phyloP scores from a whole-genome alignment of 2,329 filamentous ascomycete species.

The Alternaria gansuensis region DNA sequence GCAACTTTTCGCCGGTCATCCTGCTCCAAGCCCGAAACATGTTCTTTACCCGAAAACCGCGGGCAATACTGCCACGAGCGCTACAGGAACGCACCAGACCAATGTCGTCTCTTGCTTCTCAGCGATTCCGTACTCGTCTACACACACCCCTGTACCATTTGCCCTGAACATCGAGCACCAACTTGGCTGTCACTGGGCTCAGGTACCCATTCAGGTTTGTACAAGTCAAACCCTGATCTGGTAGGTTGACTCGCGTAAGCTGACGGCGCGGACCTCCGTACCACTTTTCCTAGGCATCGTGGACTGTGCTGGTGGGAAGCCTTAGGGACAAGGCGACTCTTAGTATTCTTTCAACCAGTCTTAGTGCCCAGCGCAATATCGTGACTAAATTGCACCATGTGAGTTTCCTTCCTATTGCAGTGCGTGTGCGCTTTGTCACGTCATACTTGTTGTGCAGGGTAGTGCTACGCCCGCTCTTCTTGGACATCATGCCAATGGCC shows the following conservation, averaged over 20 bases:
- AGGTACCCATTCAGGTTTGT: slow-evolving; percentile 8
- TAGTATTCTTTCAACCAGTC: neutral
- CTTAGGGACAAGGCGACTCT: neutral
- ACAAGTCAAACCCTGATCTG: slow-evolving; percentile 4
- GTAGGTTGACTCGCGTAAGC: slow-evolving; percentile 6
- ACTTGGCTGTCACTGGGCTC: neutral
- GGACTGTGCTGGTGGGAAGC: slow-evolving; percentile 9
- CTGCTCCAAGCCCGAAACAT: slow-evolving; percentile 5
- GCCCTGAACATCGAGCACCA: slow-evolving; percentile 28
- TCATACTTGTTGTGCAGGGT: neutral
- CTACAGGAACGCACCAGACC: neutral
- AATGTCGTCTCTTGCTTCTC: neutral
- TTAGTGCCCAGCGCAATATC: neutral
- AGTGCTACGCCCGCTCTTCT: neutral
- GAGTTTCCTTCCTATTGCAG: neutral
- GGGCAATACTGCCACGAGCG: slow-evolving; percentile 2
- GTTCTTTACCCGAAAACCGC: slow-evolving; percentile 1
- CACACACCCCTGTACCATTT: slow-evolving; percentile 29
- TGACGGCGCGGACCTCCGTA: slow-evolving; percentile 12
- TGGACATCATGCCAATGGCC: neutral
- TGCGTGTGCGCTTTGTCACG: slow-evolving; percentile 1
- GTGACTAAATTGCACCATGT: neutral
- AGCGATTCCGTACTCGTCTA: slow-evolving; percentile 14
- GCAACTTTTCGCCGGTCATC: slow-evolving; percentile 2
- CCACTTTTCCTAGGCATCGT: slow-evolving; percentile 23